phyloP scores from a whole-genome alignment of 768 basidiomycete genomes.

The Suillus clintonianus region DNA sequence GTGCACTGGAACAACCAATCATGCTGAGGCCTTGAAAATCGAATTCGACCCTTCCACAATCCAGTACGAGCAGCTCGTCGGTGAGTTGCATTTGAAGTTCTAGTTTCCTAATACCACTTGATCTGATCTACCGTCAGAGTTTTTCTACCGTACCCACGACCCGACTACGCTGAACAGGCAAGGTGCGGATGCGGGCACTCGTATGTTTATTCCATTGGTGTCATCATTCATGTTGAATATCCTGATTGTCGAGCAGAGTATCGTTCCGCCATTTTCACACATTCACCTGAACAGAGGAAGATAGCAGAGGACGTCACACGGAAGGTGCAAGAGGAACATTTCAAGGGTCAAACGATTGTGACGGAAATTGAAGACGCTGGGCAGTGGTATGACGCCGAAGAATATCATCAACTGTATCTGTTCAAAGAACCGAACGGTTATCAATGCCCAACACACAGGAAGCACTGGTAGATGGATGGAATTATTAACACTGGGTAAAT shows the following conservation, averaged over 20 bases:
- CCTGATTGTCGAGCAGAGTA: conserved; percentile 59
- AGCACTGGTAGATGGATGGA: conserved; percentile 69
- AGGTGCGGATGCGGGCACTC: conserved; percentile 75
- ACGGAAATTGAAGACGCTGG: conserved; percentile 73
- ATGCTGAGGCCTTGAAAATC: conserved; percentile 87
- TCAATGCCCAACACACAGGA: conserved; percentile 85
- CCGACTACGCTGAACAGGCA: conserved; percentile 84
- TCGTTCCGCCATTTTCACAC: conserved; percentile 88
- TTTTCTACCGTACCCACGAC: conserved; percentile 94
- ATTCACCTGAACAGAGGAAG: conserved; percentile 67
- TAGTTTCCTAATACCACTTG: background rate
- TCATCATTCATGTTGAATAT: background rate
- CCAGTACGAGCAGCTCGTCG: conserved; percentile 86
- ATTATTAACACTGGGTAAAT: background rate
- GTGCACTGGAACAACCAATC: conserved; percentile 78
- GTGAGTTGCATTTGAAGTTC: conserved; percentile 43
- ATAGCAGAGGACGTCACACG: conserved; percentile 77
- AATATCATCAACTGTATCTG: conserved; percentile 82
- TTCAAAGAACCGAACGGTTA: conserved; percentile 84
- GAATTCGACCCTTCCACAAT: conserved; percentile 83
- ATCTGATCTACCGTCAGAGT: conserved; percentile 50
- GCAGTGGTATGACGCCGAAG: conserved; percentile 81
- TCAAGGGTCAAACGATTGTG: conserved; percentile 72
- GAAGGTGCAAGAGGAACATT: conserved; percentile 85
- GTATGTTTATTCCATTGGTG: conserved; percentile 42